Base-by-base conservation (phyloP, 108 stramenopile genomes). In the Pelagomonas calceolata region DNA sequence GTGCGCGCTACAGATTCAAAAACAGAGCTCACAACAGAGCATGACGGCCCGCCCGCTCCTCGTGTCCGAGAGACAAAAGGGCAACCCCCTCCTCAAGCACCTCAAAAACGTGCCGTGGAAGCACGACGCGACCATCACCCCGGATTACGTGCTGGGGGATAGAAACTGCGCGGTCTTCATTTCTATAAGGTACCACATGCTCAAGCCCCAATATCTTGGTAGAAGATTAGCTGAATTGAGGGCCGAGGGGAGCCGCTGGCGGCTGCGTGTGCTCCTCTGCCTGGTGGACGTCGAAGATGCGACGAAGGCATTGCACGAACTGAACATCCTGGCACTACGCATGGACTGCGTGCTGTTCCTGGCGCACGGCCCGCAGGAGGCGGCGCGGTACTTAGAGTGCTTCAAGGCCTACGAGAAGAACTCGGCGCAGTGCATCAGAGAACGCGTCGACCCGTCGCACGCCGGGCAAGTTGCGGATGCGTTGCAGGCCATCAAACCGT, bases 371-470 rank as follows among this genome's bases (percentile, higher is more conserved):
- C 88, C 86, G 67, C 79, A 81, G 69, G 95, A 96, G 79, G 89
- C 89, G 12, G 95, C 92, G 1, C 81, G 95, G 0, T 95, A 95
- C 74, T 70, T 97, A 69, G 95, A 97, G 83, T 91, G 93, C 31
- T 90, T 90, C 78, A 93, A 93, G 78, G 89, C 87, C 21, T 87
- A 91, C 63, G 93, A 97, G 72, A 86, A 91, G 16, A 93, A 90
- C 69, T 89, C 92, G 74, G 82, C 90, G 32, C 43, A 36, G 29
- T 73, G 76, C 78, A 84, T 84, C 30, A 92, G 90, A 69, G 78
- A 81, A 63, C 82, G 87, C 68, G 81, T 85, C 15, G 85, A 80
- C 16, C 82, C 79, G 68, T 64, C 80, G 15, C 84, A 82, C 71
- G 60, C 70, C 26, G 89, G 90, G 65, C 85, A 81, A 70, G 80